Evolutionary conservation across 129 eudicot species (phyloP), one percentile per base, ranked within the genome.

Genomic region (Flaveria ramosissima): DNA sequence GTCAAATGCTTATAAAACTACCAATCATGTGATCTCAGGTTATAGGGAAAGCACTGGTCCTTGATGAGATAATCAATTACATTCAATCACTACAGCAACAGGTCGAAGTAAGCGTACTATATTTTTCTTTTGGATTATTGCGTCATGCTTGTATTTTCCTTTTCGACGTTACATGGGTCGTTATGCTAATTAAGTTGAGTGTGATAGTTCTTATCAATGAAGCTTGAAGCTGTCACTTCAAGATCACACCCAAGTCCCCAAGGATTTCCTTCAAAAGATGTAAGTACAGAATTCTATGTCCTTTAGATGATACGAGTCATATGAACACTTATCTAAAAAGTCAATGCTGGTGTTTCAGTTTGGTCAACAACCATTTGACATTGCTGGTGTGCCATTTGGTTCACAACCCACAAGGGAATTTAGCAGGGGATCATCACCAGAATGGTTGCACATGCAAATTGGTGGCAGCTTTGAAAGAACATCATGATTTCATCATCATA

Each of bases 401-500:
- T 86, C 99, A 50, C 99, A 95, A 95, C 81, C 88, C 78, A 66
- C 90, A 21, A 81, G 97, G 77, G 96, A 91, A 51, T 86, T 87
- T 68, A 92, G 80, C 32, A 85, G 99, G 73, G 94, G 94, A 45
- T 74, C 99, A 11, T 89, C 99, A 46, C 97, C 99, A 11, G 99
- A 95, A 68, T 95, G 97, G 99, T 80, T 94, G 76, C 97, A 95
- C 71, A 88, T 95, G 99, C 99, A 95, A 89, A 81, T 91, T 52
- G 99, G 99, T 64, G 88, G 96, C 15, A 86, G 87, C 68, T 91
- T 91, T 45, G 93, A 94, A 86, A 82, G 96, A 78, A 74, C 88
- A 72, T 47, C 85, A 65, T 89, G 62, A 86, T 69, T 48, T 45
- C 14, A 45, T 53, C n/a, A 65, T 20, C 36, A 61, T 39, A 53